Percentiles rank a stretch among this genome's conserved stretches.
Evolutionary conservation across 176 grass and related monocot species (phyloP).

Genomic region (Triticum turgidum): DNA sequence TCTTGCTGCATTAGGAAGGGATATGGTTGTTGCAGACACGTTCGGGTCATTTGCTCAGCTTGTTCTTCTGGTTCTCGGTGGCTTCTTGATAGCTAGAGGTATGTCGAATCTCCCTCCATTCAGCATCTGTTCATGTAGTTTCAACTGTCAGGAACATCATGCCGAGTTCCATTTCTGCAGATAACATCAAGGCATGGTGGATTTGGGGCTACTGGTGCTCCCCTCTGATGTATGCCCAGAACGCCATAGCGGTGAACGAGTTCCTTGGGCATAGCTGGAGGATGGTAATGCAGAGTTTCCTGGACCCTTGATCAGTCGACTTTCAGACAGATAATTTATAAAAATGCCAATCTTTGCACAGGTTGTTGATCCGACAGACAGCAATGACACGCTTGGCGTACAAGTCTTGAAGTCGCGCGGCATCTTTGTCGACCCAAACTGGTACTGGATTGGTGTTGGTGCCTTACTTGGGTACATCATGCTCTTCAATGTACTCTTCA

Average conservation of each 20-base stretch:
- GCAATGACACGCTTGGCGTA: constrained; percentile 58
- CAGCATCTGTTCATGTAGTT: not conserved
- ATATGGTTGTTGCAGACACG: constrained; percentile 95
- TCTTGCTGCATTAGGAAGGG: constrained; percentile 85
- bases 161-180: constrained; percentile 45
- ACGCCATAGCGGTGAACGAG: constrained; percentile 86
- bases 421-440: constrained; percentile 84
- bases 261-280: constrained; percentile 88
- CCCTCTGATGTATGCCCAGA: constrained; percentile 95
- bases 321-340: constrained; percentile 13
- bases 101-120: constrained; percentile 14
- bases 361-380: constrained; percentile 38
- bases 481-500: constrained; percentile 87
- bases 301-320: not conserved
- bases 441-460: constrained; percentile 94
- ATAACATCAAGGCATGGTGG: constrained; percentile 91
- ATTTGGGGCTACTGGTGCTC: constrained; percentile 97
- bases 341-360: constrained; percentile 27
- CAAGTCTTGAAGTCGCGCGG: constrained; percentile 59
- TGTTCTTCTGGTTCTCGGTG: constrained; percentile 92
- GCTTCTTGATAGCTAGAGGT: constrained; percentile 92
- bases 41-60: constrained; percentile 94
- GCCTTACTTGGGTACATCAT: constrained; percentile 85
- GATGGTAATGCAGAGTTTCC: constrained; percentile 42
- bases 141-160: constrained; percentile 6